Base-by-base conservation (phyloP, 306 rosid species). In the Mimosa bimucronata region DNA sequence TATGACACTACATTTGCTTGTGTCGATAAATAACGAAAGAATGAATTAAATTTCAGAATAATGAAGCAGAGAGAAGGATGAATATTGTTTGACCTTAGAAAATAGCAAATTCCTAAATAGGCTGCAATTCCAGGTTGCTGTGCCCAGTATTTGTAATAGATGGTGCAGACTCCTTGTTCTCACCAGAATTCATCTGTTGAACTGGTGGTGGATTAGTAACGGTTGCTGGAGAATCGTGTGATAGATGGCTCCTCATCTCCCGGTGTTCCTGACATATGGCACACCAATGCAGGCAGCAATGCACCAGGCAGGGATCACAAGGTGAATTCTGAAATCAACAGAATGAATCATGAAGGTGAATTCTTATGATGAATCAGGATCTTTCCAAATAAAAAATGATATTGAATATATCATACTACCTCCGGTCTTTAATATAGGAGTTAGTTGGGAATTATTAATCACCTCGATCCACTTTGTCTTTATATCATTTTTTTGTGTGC, bases 301-400 rank as follows among this genome's bases (percentile, higher is more conserved):
- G 90, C 85, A 88, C 92, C 78, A 88, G 66, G 87, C 92, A 88
- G 29, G 90, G 90, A 70, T 88, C 92, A 82, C 88, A 88, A 9
- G 88, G 92, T 46, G 90, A 86, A 79, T 86, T 83, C 90, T 88
- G 82, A 66, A 80, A 46, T 23, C 15, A 78, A 42, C 29, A 76
- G 18, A 71, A 53, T 21, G 16, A 18, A 53, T 53, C 60, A 19
- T 19, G 7, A 53, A 53, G 26, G 11, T 8, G 60, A 53, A n/a
- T 53, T 19, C 60, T n/a, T n/a, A 19, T 18, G 12, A 53, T 53
- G 60, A 53, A 53, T 53, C 60, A 52, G 26, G 26, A 19, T 52
- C 60, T 19, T 52, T 52, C 3, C 21, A 18, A 6, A 18, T 0
- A 16, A 50, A 16, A 0, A 18, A 18, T n/a, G 21, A 31, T n/a